phyloP scores from a whole-genome alignment of 768 basidiomycete genomes.

The Chalciporus sphaerocephalus region DNA sequence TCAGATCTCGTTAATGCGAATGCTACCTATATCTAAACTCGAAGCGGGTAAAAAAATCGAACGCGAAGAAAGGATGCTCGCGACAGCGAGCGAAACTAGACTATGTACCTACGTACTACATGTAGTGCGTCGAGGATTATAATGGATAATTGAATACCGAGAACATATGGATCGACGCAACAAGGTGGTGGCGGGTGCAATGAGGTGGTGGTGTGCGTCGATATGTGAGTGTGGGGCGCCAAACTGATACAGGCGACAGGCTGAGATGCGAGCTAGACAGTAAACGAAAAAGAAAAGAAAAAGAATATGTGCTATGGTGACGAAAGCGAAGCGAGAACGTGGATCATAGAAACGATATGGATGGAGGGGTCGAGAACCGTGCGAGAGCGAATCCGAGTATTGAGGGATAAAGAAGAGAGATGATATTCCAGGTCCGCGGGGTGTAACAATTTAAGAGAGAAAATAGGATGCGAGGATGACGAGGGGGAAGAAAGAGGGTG shows the following conservation, averaged over 20 bases:
- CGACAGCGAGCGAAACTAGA: constrained; percentile 18
- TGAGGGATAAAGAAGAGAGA: constrained; percentile 11
- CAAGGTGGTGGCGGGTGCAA: not conserved
- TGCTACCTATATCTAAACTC: constrained; percentile 10
- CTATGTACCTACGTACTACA: constrained; percentile 26
- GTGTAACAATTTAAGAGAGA: constrained; percentile 5
- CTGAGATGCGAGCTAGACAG: constrained; percentile 17
- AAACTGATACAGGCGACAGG: constrained; percentile 6
- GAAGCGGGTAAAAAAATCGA: constrained; percentile 11
- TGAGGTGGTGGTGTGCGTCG: constrained; percentile 9
- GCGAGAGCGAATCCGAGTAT: not conserved
- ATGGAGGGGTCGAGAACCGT: constrained; percentile 11
- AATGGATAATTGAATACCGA: constrained; percentile 24
- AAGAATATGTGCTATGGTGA: not conserved
- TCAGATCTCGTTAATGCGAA: constrained; percentile 3
- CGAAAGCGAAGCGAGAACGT: constrained; percentile 13
- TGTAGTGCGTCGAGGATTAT: constrained; percentile 24
- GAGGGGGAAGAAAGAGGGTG: not conserved
- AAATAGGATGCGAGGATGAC: not conserved
- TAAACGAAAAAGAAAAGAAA: constrained; percentile 3
- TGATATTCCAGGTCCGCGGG: constrained; percentile 3
- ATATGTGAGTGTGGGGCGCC: constrained; percentile 14
- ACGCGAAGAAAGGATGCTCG: constrained; percentile 7
- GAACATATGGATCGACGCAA: constrained; percentile 1
- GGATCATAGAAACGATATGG: constrained; percentile 1